Conservation (phyloP, 2,329 filamentous ascomycete species). For the Rhexocercosporidium sp. region DNA sequence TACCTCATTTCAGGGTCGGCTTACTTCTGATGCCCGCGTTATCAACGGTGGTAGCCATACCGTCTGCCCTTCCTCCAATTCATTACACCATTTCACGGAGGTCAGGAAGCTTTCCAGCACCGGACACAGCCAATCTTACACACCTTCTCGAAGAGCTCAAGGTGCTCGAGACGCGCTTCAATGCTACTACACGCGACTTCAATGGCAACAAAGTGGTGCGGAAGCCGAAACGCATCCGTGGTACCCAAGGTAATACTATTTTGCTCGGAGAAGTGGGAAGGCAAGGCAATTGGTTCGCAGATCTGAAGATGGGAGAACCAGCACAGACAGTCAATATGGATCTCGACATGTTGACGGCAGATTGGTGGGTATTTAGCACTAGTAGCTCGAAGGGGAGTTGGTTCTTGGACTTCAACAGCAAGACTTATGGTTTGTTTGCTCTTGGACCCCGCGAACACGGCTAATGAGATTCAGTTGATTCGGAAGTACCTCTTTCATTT, state of each 20-base stretch:
- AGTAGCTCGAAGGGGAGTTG: constrained; percentile 26
- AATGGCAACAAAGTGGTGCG: constrained; percentile 29
- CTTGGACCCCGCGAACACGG: too few relatives aligned
- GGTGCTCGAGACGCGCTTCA: constrained; percentile 25
- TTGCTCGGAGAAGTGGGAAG: constrained; percentile 31
- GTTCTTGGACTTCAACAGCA: constrained; percentile 28
- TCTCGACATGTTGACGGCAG: constrained; percentile 33
- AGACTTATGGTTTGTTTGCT: constrained; percentile 26
- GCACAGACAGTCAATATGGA: constrained; percentile 31
- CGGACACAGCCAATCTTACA: constrained; percentile 26
- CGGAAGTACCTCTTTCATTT: constrained; percentile 23
- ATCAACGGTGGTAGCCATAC: not conserved
- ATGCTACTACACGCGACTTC: constrained; percentile 28
- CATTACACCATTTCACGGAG: constrained; percentile 29
- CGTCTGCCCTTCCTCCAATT: constrained; percentile 24
- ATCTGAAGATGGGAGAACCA: constrained; percentile 30
- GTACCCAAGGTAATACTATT: constrained; percentile 24
- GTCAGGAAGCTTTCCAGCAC: constrained; percentile 27
- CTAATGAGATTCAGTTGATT: constrained; percentile 20
- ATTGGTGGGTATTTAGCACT: constrained; percentile 31
- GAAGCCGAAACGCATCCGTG: constrained; percentile 23
- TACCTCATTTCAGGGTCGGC: not conserved
- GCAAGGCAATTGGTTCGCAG: constrained; percentile 31
- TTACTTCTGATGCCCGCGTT: not conserved
- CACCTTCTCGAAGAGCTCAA: constrained; percentile 23